Evolutionary conservation across 2,329 filamentous ascomycete genomes (phyloP), one percentile per base, ranked within the genome.

Genomic region (Phialemonium atrogriseum): DNA sequence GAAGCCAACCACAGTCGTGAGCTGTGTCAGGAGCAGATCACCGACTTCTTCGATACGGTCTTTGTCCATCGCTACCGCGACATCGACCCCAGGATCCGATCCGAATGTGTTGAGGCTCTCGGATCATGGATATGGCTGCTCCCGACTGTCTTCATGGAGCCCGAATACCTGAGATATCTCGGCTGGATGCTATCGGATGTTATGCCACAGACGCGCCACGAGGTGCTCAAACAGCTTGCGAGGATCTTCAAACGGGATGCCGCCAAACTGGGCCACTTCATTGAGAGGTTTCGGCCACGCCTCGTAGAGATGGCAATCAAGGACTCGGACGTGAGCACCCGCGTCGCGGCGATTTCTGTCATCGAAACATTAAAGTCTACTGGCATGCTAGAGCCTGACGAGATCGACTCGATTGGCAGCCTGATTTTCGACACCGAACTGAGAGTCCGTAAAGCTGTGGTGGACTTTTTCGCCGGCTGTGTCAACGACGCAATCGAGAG

Each of bases 21-120:
- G 37, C 64, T 70, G 10, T 74, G 86, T 32, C 79, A 84, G 41
- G 70, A 73, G 18, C 69, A 80, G 37, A 77, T 96, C 36, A 80
- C 80, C 43, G 86, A 93, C 43, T 85, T 87, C 47, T 94, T 96
- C 50, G 84, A 94, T 45, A 84, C 84, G 2, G 80, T 96, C 27
- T 98, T 94, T 52, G 82, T 95, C 18, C 89, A 98, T 57, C 80
- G 91, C 28, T 98, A 96, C 56, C 84, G 91, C 39, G 91, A 98
- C 52, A 77, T 95, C 18, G 91, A 98, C 49, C 77, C 85, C 6
- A 84, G 77, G 46, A 94, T 98, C 43, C 77, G 91, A 32, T 77
- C 81, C 1, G 89, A 95, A 49, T 95, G 89, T 50, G 80, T 94
- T 15, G 77, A 83, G 41, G 85, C 86, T 10, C 68, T 98, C 7